These are phyloP conservation scores for Cladosporium sp. DNA, from an alignment of 2,329 filamentous ascomycete species.

Conservation along the genomic window DNA sequence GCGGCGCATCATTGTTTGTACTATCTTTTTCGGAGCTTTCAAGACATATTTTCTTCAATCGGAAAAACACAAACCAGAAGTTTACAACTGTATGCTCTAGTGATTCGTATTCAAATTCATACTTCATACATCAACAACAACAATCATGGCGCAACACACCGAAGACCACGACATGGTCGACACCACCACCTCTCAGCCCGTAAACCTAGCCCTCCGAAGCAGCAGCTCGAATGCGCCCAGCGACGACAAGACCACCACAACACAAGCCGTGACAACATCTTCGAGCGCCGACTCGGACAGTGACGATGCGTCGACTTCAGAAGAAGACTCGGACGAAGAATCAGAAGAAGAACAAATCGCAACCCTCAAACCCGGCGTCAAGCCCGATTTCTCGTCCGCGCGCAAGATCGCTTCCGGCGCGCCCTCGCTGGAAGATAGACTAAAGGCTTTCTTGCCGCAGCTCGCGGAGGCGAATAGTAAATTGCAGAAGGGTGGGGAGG, in stretches of 20 bases:
- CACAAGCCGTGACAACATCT: not conserved
- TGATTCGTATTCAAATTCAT: not conserved
- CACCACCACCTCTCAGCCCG: not conserved
- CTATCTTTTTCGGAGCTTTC: conserved; percentile 2
- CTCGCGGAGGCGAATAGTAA: conserved; percentile 36
- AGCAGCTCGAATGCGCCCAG: not conserved
- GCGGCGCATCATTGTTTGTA: conserved; percentile 4
- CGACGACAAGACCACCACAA: not conserved
- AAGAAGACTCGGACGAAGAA: conserved; percentile 4
- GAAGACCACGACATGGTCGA: not conserved
- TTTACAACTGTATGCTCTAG: not conserved
- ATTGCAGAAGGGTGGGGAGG: conserved; percentile 29
- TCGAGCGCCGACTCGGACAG: not conserved
- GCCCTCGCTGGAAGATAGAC: conserved; percentile 27
- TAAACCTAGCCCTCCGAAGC: not conserved
- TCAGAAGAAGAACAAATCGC: conserved; percentile 11
- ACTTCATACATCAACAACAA: not conserved
- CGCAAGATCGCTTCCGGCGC: not conserved
- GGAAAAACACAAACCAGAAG: not conserved
- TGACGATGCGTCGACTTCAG: not conserved
- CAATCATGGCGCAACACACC: not conserved
- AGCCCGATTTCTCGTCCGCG: conserved; percentile 11
- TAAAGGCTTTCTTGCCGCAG: conserved; percentile 37
- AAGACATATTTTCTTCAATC: not conserved
- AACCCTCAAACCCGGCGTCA: conserved; percentile 10